Evolutionary conservation across 768 basidiomycete genomes (phyloP).

Genomic region (Mycena indigotica): DNA sequence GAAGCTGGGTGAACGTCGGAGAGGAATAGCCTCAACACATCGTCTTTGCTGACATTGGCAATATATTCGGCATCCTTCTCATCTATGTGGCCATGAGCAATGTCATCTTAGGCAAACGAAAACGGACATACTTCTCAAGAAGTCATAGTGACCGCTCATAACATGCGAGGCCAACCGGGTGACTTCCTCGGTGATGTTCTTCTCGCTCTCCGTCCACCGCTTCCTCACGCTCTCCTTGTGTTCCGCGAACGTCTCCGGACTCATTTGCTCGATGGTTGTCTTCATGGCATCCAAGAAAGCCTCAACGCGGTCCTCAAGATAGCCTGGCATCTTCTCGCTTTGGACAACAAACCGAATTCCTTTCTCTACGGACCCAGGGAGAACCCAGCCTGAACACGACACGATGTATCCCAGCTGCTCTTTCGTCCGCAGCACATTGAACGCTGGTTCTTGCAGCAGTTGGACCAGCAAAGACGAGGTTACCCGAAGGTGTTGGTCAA

Average conservation of each 20-base stretch:
- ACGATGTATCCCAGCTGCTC: slow-evolving; percentile 97
- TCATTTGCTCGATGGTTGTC: slow-evolving; percentile 66
- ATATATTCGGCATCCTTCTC: slow-evolving; percentile 72
- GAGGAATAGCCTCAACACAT: slow-evolving; percentile 72
- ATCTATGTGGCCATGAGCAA: slow-evolving; percentile 45
- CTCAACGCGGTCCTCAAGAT: slow-evolving; percentile 87
- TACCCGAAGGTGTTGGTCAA: slow-evolving; percentile 66
- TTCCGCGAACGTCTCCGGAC: slow-evolving; percentile 69
- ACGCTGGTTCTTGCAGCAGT: slow-evolving; percentile 88
- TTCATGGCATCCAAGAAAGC: slow-evolving; percentile 82
- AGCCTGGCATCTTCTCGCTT: slow-evolving; percentile 77
- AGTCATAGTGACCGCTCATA: slow-evolving; percentile 82
- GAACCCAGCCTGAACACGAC: slow-evolving; percentile 54
- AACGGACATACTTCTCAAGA: slow-evolving; percentile 70
- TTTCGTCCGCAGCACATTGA: slow-evolving; percentile 87
- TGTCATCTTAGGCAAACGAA: not conserved
- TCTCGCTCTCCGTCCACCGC: slow-evolving; percentile 82
- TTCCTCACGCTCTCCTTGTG: slow-evolving; percentile 78
- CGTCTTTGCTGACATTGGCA: slow-evolving; percentile 66
- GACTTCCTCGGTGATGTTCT: slow-evolving; percentile 85
- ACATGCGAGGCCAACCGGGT: slow-evolving; percentile 71
- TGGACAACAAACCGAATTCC: slow-evolving; percentile 87
- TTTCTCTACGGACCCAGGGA: slow-evolving; percentile 66
- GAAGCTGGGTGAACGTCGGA: slow-evolving; percentile 72
- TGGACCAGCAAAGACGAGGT: slow-evolving; percentile 73